These are phyloP conservation scores for Solidago caesia DNA, from an alignment of 129 eudicot species.

Conservation along the genomic window DNA sequence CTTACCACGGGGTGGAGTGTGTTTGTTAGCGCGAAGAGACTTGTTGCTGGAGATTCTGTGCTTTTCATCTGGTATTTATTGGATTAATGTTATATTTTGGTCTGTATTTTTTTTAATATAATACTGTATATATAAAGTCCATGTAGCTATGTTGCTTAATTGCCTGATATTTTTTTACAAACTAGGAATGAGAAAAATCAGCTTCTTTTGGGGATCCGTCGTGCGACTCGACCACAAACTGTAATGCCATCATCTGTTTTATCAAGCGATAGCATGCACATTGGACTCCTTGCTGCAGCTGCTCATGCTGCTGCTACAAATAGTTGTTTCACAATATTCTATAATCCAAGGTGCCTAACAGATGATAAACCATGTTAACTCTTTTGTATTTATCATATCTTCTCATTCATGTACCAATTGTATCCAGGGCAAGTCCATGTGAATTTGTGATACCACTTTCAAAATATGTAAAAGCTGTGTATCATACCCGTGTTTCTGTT, in stretches of 20 bases:
- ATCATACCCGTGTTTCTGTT: constrained; percentile 95
- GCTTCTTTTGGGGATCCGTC: constrained; percentile 92
- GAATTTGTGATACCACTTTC: constrained; percentile 93
- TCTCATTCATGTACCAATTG: constrained; percentile 18
- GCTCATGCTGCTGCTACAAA: constrained; percentile 98
- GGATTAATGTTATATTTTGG: constrained; percentile 11
- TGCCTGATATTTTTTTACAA: not conserved
- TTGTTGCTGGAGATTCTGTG: constrained; percentile 98
- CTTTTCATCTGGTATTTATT: constrained; percentile 81
- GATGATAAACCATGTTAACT: not conserved
- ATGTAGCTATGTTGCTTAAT: not conserved
- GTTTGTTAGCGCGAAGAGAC: constrained; percentile 98
- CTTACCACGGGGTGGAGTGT: constrained; percentile 99
- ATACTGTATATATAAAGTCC: not conserved
- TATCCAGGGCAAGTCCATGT: constrained; percentile 91
- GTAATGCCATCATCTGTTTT: constrained; percentile 99
- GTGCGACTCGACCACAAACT: constrained; percentile 95
- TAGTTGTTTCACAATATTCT: constrained; percentile 93
- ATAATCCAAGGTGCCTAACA: constrained; percentile 74
- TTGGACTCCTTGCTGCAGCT: constrained; percentile 98
- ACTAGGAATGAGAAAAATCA: constrained; percentile 96
- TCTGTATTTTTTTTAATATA: not conserved
- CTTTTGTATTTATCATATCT: constrained; percentile 1
- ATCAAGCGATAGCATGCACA: constrained; percentile 99
- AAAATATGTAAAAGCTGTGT: constrained; percentile 92